Percentiles rank a stretch among this genome's conserved stretches.
Evolutionary conservation across 441 rosid species (phyloP).

Genomic region (Adansonia rubrostipa): DNA sequence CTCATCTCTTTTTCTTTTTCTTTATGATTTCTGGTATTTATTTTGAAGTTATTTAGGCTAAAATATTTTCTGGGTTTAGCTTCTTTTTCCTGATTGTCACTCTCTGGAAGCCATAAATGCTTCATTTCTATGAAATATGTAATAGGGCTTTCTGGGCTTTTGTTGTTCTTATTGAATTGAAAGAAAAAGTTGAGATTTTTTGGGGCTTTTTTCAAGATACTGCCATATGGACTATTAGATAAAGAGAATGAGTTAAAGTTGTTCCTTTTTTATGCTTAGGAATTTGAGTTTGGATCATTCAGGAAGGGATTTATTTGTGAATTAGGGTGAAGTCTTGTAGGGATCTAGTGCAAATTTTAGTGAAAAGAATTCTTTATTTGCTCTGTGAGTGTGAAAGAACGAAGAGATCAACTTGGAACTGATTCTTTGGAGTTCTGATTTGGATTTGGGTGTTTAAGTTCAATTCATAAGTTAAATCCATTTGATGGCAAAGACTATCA

Average conservation of each 20-base stretch:
- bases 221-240: not conserved
- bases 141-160: slow-evolving; percentile 16
- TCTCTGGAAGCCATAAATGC: not conserved
- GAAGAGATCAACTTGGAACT: slow-evolving; percentile 20
- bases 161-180: not conserved
- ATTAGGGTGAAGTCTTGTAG: not conserved
- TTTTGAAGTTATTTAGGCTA: slow-evolving; percentile 7
- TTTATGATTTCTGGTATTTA: not conserved
- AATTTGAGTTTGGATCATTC: slow-evolving; percentile 23
- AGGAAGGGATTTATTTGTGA: slow-evolving; percentile 12
- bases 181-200: not conserved
- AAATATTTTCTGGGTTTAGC: slow-evolving; percentile 19
- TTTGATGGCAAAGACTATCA: slow-evolving; percentile 21
- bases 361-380: slow-evolving; percentile 13
- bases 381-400: slow-evolving; percentile 16
- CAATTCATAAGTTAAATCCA: not conserved
- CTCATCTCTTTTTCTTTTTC: not conserved
- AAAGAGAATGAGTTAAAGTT: slow-evolving; percentile 19
- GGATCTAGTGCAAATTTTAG: slow-evolving; percentile 25
- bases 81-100: slow-evolving; percentile 6
- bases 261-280: slow-evolving; percentile 16
- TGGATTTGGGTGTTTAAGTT: slow-evolving; percentile 23
- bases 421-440: slow-evolving; percentile 11
- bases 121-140: slow-evolving; percentile 12
- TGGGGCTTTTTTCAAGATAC: not conserved